These are phyloP conservation scores for Marasmius oreades DNA, from an alignment of 1,284 basidiomycete species.

Conservation along the genomic window DNA sequence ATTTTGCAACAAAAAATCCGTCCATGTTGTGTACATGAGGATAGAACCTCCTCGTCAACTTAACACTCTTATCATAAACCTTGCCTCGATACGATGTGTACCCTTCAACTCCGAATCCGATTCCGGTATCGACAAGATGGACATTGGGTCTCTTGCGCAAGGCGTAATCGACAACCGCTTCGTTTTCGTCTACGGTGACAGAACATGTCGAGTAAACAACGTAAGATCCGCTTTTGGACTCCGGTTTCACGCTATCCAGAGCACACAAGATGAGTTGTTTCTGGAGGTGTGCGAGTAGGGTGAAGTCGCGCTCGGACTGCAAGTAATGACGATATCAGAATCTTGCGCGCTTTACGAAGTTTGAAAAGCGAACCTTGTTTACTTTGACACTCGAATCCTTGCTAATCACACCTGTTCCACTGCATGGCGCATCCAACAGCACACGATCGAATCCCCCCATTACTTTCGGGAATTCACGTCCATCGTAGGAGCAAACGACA, in stretches of 20 bases:
- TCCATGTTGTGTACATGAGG: conserved; percentile 96
- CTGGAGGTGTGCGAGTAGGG: conserved; percentile 92
- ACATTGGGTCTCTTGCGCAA: conserved; percentile 95
- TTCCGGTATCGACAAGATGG: conserved; percentile 89
- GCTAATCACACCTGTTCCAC: conserved; percentile 96
- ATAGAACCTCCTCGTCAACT: conserved; percentile 85
- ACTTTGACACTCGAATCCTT: conserved; percentile 98
- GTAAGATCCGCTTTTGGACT: conserved; percentile 90
- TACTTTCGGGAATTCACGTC: conserved; percentile 98
- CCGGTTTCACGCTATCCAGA: conserved; percentile 91
- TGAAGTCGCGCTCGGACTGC: conserved; percentile 93
- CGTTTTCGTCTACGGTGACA: conserved; percentile 97
- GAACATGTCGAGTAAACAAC: conserved; percentile 99
- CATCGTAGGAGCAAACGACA: conserved; percentile 96
- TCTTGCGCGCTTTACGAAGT: conserved; percentile 4
- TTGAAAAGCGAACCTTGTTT: conserved; percentile 77
- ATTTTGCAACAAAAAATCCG: conserved; percentile 98
- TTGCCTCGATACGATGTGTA: conserved; percentile 91
- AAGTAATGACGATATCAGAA: conserved; percentile 9
- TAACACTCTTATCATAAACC: conserved; percentile 78
- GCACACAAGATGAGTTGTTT: conserved; percentile 98
- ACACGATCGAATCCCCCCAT: conserved; percentile 99
- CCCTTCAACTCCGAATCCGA: conserved; percentile 92
- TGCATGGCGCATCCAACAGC: conserved; percentile 95
- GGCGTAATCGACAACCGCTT: conserved; percentile 98